A percentile compares a stretch with the other conserved stretches of the same genome.
These are phyloP conservation scores for Chenopodium berlandieri DNA, from an alignment of 148 eudicot genomes.

Conservation along the genomic window DNA sequence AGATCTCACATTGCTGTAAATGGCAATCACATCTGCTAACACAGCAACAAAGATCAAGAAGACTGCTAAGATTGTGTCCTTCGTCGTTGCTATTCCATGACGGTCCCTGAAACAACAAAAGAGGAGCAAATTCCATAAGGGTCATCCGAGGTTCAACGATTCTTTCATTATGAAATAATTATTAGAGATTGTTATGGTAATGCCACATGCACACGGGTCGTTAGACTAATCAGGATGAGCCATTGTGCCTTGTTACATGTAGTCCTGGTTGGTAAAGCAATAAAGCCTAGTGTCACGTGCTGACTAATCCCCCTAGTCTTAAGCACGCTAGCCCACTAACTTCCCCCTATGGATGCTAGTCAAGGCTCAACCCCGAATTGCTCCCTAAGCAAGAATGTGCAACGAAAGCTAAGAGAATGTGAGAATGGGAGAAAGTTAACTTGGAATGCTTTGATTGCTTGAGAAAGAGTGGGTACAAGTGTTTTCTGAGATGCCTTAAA, in stretches of 20 bases:
- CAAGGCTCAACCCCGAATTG: too few relatives aligned
- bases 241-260: background rate
- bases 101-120: conserved; percentile 47
- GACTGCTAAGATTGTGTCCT: conserved; percentile 61
- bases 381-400: too few relatives aligned
- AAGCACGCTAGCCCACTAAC: too few relatives aligned
- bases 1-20: conserved; percentile 54
- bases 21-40: conserved; percentile 60
- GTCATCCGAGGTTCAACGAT: background rate
- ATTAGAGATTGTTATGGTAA: background rate
- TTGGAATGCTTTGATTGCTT: too few relatives aligned
- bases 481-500: too few relatives aligned
- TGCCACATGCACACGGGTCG: background rate
- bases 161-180: too few relatives aligned
- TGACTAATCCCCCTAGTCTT: too few relatives aligned
- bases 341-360: too few relatives aligned
- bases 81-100: conserved; percentile 55
- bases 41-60: conserved; percentile 70
- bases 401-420: too few relatives aligned
- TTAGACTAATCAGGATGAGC: background rate
- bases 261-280: background rate
- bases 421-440: too few relatives aligned
- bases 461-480: too few relatives aligned
- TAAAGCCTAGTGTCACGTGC: too few relatives aligned
- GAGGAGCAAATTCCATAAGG: background rate